Percentiles rank a stretch among this genome's conserved stretches.
Conservation (phyloP, 306 rosid genomes). For the Cicer chorassanicum region DNA sequence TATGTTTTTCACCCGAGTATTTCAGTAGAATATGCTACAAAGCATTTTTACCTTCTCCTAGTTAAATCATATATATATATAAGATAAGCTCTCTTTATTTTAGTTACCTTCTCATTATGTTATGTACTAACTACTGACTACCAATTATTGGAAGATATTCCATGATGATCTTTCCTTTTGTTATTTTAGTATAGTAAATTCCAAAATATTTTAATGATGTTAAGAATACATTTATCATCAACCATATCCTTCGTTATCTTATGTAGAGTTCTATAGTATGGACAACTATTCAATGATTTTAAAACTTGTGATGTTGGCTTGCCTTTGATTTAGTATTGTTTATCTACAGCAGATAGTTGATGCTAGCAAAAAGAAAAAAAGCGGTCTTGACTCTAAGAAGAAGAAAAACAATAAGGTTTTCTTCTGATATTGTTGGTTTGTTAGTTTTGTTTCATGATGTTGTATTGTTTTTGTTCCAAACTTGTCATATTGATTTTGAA, state of each 20-base stretch:
- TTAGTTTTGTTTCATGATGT: slow-evolving; percentile 32
- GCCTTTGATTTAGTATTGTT: slow-evolving; percentile 44
- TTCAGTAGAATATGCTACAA: background rate
- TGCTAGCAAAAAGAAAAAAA: slow-evolving; percentile 51
- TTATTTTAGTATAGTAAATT: background rate
- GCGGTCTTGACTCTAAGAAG: slow-evolving; percentile 57
- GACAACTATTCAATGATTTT: background rate
- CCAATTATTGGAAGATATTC: slow-evolving; percentile 8
- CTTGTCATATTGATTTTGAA: slow-evolving; percentile 22
- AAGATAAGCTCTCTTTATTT: slow-evolving; percentile 10
- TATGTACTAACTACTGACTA: background rate
- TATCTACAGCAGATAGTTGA: slow-evolving; percentile 50
- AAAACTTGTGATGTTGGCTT: slow-evolving; percentile 11
- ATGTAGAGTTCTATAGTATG: background rate
- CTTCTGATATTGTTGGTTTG: slow-evolving; percentile 20
- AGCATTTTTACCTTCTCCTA: slow-evolving; percentile 14
- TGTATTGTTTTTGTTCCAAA: slow-evolving; percentile 19
- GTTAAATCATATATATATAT: background rate
- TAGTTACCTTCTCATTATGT: background rate
- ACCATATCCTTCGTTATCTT: slow-evolving; percentile 27
- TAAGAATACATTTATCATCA: slow-evolving; percentile 13
- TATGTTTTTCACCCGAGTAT: slow-evolving; percentile 38
- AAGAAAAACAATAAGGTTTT: slow-evolving; percentile 71
- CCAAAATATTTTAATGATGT: background rate
- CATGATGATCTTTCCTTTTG: slow-evolving; percentile 20